Evolutionary conservation across 306 rosid genomes (phyloP), one percentile per base, ranked within the genome.

Genomic region (Gastrolobium villosum): DNA sequence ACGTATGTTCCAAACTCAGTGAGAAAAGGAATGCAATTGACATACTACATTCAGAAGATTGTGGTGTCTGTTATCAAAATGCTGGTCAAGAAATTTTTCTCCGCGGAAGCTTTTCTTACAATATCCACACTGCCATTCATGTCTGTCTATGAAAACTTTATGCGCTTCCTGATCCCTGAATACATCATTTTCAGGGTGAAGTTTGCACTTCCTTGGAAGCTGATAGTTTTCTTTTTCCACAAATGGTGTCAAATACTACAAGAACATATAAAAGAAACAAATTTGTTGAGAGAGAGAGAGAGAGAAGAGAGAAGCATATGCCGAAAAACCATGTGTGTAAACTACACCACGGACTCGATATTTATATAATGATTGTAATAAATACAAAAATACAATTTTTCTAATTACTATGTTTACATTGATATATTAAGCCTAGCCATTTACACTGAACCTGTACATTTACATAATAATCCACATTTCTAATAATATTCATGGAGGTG

Each of bases 101-200:
- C 88, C 97, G 28, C 87, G 96, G 77, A 95, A 95, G 87, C 94
- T 89, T 87, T 95, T 95, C 87, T 83, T 91, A 84, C 99, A 95
- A 89, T 88, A 95, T 80, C 97, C 98, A 77, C 99, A 95, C 65
- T 70, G 94, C 99, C 99, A 95, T 54, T 95, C 98, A 28, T 86
- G 65, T 78, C 79, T 78, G 80, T 95, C 96, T 39, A 89, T 10
- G 83, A 74, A 88, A 79, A 91, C 81, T 85, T 88, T 95, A 86
- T 95, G 91, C 85, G 86, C 91, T 82, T 95, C 99, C 88, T 95
- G 99, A 85, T 91, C 93, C 79, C 91, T 86, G 84, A 87, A 95
- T 53, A 95, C 81, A 82, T 95, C 97, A 57, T 89, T 91, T 78
- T 85, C 83, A 5, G 91, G 94, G 88, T 88, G 96, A 79, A 95